Evolutionary conservation across 768 basidiomycete genomes (phyloP).

Genomic region (Lepiota brunneoincarnata): DNA sequence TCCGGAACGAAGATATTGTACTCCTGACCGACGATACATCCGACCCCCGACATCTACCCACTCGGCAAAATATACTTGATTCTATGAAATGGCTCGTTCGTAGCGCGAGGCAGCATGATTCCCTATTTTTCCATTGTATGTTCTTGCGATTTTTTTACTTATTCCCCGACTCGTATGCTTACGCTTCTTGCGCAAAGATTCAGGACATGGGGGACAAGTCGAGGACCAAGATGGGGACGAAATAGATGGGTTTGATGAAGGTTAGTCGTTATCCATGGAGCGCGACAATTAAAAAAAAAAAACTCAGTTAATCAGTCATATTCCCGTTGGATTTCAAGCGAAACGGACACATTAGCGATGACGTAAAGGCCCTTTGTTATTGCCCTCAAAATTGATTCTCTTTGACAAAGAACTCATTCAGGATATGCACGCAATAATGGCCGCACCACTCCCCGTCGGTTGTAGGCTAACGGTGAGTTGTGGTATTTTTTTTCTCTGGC

Average conservation of each 20-base stretch:
- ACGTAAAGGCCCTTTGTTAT: slow-evolving; percentile 31
- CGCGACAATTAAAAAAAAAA: not conserved
- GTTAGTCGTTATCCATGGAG: slow-evolving; percentile 25
- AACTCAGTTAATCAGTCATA: slow-evolving; percentile 51
- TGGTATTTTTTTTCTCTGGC: not conserved
- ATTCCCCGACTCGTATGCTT: not conserved
- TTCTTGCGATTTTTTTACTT: slow-evolving; percentile 2
- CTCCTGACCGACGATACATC: slow-evolving; percentile 62
- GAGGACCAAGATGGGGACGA: slow-evolving; percentile 78
- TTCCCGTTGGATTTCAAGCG: slow-evolving; percentile 85
- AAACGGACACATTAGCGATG: slow-evolving; percentile 74
- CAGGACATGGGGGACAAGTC: slow-evolving; percentile 94
- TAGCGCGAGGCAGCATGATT: slow-evolving; percentile 66
- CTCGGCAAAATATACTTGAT: slow-evolving; percentile 43
- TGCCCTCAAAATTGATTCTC: not conserved
- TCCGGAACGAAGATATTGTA: slow-evolving; percentile 60
- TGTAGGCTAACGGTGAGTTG: slow-evolving; percentile 49
- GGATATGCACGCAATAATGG: slow-evolving; percentile 52
- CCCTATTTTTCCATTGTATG: slow-evolving; percentile 76
- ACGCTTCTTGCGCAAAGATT: slow-evolving; percentile 54
- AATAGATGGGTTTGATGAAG: slow-evolving; percentile 77
- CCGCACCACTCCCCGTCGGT: slow-evolving; percentile 40
- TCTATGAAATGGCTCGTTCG: slow-evolving; percentile 63
- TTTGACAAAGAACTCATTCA: slow-evolving; percentile 14
- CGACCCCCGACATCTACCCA: slow-evolving; percentile 41